A percentile compares a stretch with the other conserved stretches of the same genome.
These are phyloP conservation scores for Austroboletus olivaceoglutinosus DNA, from an alignment of 1,284 basidiomycete species.

Conservation along the genomic window DNA sequence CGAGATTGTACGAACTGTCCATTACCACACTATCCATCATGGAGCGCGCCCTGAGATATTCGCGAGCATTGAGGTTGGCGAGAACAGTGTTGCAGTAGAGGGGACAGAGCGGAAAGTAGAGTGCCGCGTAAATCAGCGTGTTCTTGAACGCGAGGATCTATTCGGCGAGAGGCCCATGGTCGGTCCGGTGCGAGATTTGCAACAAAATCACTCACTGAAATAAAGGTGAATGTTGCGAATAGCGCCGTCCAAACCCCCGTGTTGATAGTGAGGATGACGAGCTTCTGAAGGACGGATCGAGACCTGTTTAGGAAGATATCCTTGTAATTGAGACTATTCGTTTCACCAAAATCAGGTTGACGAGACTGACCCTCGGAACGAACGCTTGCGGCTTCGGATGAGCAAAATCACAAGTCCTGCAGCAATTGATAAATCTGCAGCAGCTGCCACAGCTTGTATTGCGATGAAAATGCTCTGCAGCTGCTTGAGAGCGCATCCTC, in stretches of 20 bases:
- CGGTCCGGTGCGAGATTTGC: neutral
- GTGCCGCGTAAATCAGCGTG: constrained; percentile 2
- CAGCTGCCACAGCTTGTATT: neutral
- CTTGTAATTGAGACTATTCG: too few species aligned
- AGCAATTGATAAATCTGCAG: constrained; percentile 1
- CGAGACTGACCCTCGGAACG: neutral
- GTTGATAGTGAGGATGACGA: constrained; percentile 11
- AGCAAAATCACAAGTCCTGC: neutral
- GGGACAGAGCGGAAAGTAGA: constrained; percentile 6
- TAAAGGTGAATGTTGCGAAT: constrained; percentile 1
- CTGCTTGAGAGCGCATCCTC: neutral
- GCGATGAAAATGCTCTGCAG: neutral
- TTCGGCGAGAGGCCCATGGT: neutral
- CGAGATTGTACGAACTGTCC: neutral
- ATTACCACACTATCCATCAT: neutral
- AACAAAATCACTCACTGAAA: neutral
- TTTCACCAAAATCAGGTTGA: neutral
- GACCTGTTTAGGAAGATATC: neutral
- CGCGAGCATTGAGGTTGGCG: constrained; percentile 6
- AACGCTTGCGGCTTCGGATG: neutral
- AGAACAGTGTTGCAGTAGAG: constrained; percentile 4
- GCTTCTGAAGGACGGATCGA: neutral
- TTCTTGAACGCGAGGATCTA: constrained; percentile 1
- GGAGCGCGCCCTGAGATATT: neutral
- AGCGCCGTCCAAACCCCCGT: constrained; percentile 9